Conservation (phyloP, 1,284 basidiomycete species). For the Cutaneotrichosporon spelunceum region DNA sequence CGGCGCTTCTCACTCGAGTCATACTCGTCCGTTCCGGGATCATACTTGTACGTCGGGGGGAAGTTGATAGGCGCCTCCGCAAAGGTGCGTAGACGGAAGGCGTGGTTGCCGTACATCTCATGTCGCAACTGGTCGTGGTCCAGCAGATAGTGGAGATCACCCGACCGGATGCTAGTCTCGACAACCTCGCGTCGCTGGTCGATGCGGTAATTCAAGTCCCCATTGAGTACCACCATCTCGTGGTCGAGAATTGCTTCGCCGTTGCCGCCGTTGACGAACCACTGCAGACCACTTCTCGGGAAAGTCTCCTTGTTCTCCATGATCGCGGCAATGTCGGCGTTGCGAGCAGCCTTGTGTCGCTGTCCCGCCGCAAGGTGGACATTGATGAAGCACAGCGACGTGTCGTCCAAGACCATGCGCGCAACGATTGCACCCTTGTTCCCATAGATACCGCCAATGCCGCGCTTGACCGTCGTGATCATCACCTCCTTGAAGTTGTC, state of each 20-base stretch:
- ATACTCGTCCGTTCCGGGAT: constrained; percentile 70
- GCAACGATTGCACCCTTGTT: constrained; percentile 96
- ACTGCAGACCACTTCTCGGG: constrained; percentile 58
- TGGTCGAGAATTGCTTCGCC: constrained; percentile 93
- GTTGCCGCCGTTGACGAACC: constrained; percentile 85
- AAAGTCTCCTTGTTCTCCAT: constrained; percentile 76
- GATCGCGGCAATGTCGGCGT: constrained; percentile 79
- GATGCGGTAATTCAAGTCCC: constrained; percentile 73
- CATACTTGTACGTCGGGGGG: constrained; percentile 94
- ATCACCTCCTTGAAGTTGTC: constrained; percentile 64
- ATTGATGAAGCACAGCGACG: constrained; percentile 90
- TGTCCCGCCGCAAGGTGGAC: constrained; percentile 95
- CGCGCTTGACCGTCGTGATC: constrained; percentile 76
- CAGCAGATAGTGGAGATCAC: constrained; percentile 65
- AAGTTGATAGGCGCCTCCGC: constrained; percentile 77
- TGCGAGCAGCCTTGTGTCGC: constrained; percentile 72
- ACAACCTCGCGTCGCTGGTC: constrained; percentile 82
- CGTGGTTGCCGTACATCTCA: constrained; percentile 79
- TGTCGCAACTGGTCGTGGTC: constrained; percentile 84
- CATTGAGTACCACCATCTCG: constrained; percentile 82
- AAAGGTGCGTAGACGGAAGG: constrained; percentile 80
- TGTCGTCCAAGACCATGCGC: constrained; percentile 85
- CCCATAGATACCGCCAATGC: constrained; percentile 87
- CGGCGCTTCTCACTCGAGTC: constrained; percentile 85
- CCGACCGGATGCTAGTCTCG: constrained; percentile 62